Conservation (phyloP, 108 stramenopile species). For the Epithemia pelagica region DNA sequence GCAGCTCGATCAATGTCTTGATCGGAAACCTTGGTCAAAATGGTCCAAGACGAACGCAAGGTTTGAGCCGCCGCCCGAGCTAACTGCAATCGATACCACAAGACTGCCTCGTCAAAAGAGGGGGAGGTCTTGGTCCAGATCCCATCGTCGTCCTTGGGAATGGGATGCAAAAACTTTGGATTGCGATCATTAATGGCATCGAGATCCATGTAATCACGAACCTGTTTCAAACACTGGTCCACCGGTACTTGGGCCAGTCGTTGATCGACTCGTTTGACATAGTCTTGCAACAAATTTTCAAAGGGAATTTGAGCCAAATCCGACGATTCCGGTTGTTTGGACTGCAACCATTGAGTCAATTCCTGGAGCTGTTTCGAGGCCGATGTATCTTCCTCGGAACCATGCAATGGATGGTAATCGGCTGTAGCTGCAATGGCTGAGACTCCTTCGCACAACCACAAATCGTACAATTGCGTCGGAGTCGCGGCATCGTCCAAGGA, state of each 20-base stretch:
- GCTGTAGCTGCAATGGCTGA: slow-evolving; percentile 39
- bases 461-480: slow-evolving; percentile 56
- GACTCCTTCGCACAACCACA: slow-evolving; percentile 79
- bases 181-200: not conserved
- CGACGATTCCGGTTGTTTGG: slow-evolving; percentile 8
- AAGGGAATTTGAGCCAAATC: not conserved
- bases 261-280: slow-evolving; percentile 16
- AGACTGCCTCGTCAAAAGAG: slow-evolving; percentile 21
- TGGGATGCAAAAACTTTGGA: not conserved
- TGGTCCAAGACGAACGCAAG: slow-evolving; percentile 41
- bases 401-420: slow-evolving; percentile 16
- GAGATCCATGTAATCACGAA: slow-evolving; percentile 38
- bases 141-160: slow-evolving; percentile 7
- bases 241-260: slow-evolving; percentile 13
- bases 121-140: not conserved
- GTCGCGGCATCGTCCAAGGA: slow-evolving; percentile 68
- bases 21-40: slow-evolving; percentile 54
- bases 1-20: slow-evolving; percentile 78
- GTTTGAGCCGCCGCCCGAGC: slow-evolving; percentile 27
- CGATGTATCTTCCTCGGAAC: not conserved
- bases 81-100: slow-evolving; percentile 30
- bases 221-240: slow-evolving; percentile 19
- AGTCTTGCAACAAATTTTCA: slow-evolving; percentile 16
- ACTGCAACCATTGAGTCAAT: slow-evolving; percentile 17
- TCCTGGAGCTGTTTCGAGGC: not conserved